Evolutionary conservation across 495 filamentous ascomycete species (phyloP).

Genomic region (Hypomontagnella submonticulosa): DNA sequence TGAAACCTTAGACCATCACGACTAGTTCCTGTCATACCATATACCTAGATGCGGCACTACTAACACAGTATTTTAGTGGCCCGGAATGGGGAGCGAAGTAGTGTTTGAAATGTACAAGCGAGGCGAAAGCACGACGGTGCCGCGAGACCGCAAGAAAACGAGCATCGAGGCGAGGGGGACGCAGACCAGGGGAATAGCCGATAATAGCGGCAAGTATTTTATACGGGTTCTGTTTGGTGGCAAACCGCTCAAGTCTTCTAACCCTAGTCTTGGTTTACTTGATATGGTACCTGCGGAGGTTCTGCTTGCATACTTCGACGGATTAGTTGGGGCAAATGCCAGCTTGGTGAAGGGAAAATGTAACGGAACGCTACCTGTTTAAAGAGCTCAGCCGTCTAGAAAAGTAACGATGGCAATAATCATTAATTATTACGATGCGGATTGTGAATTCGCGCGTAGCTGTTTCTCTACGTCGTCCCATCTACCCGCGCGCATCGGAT

Average conservation of each 20-base stretch:
- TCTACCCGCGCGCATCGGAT: slow-evolving; percentile 74
- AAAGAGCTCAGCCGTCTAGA: not conserved
- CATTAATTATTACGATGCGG: slow-evolving; percentile 12
- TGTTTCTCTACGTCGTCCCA: slow-evolving; percentile 72
- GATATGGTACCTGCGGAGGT: slow-evolving; percentile 70
- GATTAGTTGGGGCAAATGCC: slow-evolving; percentile 65
- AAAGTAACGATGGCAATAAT: slow-evolving; percentile 3
- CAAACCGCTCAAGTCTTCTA: slow-evolving; percentile 65
- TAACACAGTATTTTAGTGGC: slow-evolving; percentile 58
- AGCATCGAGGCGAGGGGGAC: slow-evolving; percentile 31
- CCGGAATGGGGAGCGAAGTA: slow-evolving; percentile 76
- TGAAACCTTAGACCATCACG: too few relatives aligned
- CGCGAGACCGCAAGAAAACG: not conserved
- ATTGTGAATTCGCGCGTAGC: slow-evolving; percentile 37
- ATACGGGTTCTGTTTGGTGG: slow-evolving; percentile 73
- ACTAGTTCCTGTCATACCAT: not conserved
- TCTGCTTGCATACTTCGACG: slow-evolving; percentile 71
- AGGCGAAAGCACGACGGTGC: slow-evolving; percentile 17
- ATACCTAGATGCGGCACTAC: not conserved
- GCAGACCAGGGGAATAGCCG: slow-evolving; percentile 42
- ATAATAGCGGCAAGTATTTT: slow-evolving; percentile 48
- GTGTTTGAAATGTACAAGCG: slow-evolving; percentile 72
- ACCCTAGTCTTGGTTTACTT: slow-evolving; percentile 66
- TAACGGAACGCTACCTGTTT: slow-evolving; percentile 39
- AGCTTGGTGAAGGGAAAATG: slow-evolving; percentile 54